phyloP scores from a whole-genome alignment of 1,139 yeast species.

The Pneumocystis wakefieldiae region DNA sequence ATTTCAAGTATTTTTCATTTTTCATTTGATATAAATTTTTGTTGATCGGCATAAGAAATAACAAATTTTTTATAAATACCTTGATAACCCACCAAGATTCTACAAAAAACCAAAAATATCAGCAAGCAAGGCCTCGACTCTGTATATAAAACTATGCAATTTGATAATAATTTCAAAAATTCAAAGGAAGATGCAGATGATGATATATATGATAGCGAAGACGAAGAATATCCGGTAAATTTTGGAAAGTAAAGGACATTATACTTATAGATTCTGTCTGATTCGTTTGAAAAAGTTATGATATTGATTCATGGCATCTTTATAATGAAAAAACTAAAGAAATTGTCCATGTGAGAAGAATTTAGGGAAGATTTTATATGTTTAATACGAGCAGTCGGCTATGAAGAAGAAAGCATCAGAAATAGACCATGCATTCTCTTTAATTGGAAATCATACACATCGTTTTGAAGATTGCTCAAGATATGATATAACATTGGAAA shows the following conservation, averaged over 20 bases:
- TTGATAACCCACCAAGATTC: too few relatives aligned
- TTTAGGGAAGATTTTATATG: background rate
- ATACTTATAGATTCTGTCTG: background rate
- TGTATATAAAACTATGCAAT: too few relatives aligned
- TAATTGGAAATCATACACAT: slow-evolving; percentile 3
- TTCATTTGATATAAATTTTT: too few relatives aligned
- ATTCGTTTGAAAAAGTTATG: slow-evolving; percentile 1
- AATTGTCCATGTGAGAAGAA: slow-evolving; percentile 2
- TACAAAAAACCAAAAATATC: too few relatives aligned
- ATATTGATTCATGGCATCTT: slow-evolving; percentile 2
- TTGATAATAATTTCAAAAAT: background rate
- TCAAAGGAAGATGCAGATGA: background rate
- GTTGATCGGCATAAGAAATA: too few relatives aligned
- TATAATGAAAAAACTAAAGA: slow-evolving; percentile 1
- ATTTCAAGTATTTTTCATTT: too few relatives aligned
- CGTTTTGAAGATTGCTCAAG: background rate
- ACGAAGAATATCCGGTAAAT: slow-evolving; percentile 7
- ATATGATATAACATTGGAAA: background rate
- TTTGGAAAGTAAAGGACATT: background rate
- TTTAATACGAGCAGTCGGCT: background rate
- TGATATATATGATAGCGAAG: slow-evolving; percentile 8
- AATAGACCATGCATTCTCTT: slow-evolving; percentile 2
- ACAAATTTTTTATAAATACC: too few relatives aligned
- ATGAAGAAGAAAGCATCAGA: background rate
- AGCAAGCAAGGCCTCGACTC: background rate